Base-by-base conservation (phyloP, 352 stramenopile genomes). In the Globisporangium abappressorium region DNA sequence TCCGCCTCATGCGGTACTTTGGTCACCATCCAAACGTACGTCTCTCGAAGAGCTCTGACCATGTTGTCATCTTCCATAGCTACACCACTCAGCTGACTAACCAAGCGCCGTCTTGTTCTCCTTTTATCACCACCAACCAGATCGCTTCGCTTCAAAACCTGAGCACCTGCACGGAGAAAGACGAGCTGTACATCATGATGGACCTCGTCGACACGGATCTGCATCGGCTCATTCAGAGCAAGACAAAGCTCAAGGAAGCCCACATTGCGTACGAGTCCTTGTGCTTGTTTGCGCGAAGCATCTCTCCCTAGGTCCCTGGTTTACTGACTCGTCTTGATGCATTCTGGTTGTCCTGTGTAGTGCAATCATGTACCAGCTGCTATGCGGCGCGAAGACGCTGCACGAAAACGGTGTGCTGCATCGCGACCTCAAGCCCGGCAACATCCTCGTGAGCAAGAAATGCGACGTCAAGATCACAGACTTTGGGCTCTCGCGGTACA, bases 181-280 rank as follows among this genome's bases (percentile, higher is more conserved):
- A 98, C 72, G 93, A 98, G 72, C 79, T 98, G 20, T 98, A 98
- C 72, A 92, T 98, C 68, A 96, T 97, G 72, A 98, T 98, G 94
- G 90, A 98, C 53, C 83, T 98, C 41, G 88, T 98, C 11, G 94
- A 98, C 71, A 98, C 88, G 5, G 94, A 98, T 73, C 79, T 98
- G 41, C 91, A 97, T 55, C 79, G 87, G 0, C 81, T 97, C 65
- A 96, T 97, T 49, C 89, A 95, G 74, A 94, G 81, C 75, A 92
- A 93, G 63, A 95, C 87, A 5, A 95, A 93, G 64, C 82, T 95
- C 11, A 82, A 93, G 57, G 84, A 92, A 62, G 80, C 86, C 30
- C 88, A 93, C 59, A 73, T 92, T 53, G 84, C 87, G 66, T 87
- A 78, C 64, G 80, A 6, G 41, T 60, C 14, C 36, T 57, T 53